Percentiles rank a stretch among this genome's conserved stretches.
Conservation (phyloP, 176 grass and related monocot genomes). For the Elaeis guineensis region DNA sequence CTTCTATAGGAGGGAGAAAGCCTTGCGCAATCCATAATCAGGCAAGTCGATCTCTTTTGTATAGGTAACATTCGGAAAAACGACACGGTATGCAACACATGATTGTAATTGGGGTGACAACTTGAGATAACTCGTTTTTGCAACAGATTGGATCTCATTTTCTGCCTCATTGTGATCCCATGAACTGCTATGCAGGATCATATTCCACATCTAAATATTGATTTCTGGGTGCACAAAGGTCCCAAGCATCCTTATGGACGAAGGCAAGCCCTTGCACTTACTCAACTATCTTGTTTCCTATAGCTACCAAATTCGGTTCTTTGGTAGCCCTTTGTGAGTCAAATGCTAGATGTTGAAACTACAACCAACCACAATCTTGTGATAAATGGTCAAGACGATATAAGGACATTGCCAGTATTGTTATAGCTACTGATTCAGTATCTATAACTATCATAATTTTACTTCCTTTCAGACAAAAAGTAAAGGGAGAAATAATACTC, state of each 20-base stretch:
- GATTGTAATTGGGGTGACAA: constrained; percentile 14
- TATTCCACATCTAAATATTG: background rate
- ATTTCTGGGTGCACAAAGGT: background rate
- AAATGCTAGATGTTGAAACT: background rate
- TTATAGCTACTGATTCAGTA: background rate
- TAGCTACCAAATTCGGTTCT: background rate
- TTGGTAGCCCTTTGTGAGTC: background rate
- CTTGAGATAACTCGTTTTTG: constrained; percentile 21
- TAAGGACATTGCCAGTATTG: background rate
- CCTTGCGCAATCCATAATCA: constrained; percentile 23
- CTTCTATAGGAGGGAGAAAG: constrained; percentile 10
- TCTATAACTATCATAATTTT: constrained; percentile 25
- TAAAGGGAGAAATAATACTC: background rate
- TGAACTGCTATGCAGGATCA: background rate
- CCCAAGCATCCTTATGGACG: constrained; percentile 20
- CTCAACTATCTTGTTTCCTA: constrained; percentile 3
- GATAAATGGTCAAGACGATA: background rate
- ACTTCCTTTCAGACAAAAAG: background rate
- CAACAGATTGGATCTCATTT: constrained; percentile 7
- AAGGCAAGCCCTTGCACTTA: constrained; percentile 20
- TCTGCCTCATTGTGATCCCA: background rate
- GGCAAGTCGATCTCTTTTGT: constrained; percentile 6
- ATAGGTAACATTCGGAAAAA: constrained; percentile 17
- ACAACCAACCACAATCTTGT: constrained; percentile 4
- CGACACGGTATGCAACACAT: constrained; percentile 26